Evolutionary conservation across 148 eudicot species (phyloP), one percentile per base, ranked within the genome.

Genomic region (Drosera capensis): DNA sequence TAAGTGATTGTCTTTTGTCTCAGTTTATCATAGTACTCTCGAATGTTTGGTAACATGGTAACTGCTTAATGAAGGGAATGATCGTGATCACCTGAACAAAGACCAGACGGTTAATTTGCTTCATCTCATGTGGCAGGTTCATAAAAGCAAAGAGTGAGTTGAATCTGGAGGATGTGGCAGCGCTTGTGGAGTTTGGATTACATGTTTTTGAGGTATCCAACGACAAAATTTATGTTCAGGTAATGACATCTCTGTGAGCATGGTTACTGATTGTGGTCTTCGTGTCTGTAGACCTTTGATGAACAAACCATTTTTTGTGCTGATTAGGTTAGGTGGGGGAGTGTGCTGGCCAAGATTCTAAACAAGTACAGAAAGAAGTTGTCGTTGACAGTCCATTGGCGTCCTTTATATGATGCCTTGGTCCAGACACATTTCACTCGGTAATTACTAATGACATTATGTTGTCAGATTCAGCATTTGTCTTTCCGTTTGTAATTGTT

Each of bases 311-410:
- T 30, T 24, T 23, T 37, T 59, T 25, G 35, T 55, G 26, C 43
- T 58, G 25, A 52, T 60, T 63, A 92, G 99, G 86, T 81, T 66
- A 76, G 94, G 66, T 92, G 99, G 99, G 99, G 95, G 51, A 67
- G 67, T 51, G 46, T 85, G 19, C 71, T 92, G 47, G 88, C 76
- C 43, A 78, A 69, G 66, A 18, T 85, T 40, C 45, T 92, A 50
- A 92, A 85, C 57, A 92, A 79, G 65, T 71, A 69, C 73, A 71
- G 83, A 49, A 92, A 82, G 70, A 86, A 81, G 67, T 58, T 85
- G 65, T 61, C 72, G 41, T 54, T 85, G 45, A 66, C 79, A 45
- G 54, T 85, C 55, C 77, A 72, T 29, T 92, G 99, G 99, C 73
- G 77, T 43, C 88, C 86, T 45, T 66, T 92, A 52, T 85, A 92